A percentile compares a stretch with the other conserved stretches of the same genome.
These are phyloP conservation scores for Sordariomycetes sp. DNA, from an alignment of 2,329 filamentous ascomycete genomes.

Conservation along the genomic window DNA sequence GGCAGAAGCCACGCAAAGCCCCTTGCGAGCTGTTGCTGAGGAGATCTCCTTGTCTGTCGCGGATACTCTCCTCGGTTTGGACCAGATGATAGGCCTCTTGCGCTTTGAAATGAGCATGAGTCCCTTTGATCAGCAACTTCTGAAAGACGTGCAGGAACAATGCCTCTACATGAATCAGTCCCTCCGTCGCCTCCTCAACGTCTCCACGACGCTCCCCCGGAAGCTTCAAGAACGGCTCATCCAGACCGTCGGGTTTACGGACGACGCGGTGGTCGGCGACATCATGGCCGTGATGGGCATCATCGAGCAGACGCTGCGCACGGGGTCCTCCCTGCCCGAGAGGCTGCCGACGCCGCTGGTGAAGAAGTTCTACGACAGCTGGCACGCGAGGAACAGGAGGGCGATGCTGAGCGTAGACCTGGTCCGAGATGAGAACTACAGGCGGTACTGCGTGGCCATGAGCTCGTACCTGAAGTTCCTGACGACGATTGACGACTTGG, in stretches of 20 bases:
- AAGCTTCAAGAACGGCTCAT: constrained; percentile 29
- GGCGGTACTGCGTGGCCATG: constrained; percentile 35
- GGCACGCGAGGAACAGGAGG: constrained; percentile 9
- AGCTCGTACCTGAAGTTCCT: constrained; percentile 34
- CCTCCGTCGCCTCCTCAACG: constrained; percentile 17
- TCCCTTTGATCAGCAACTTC: constrained; percentile 19
- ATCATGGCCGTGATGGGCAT: constrained; percentile 39
- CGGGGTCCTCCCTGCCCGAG: constrained; percentile 35
- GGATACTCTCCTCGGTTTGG: constrained; percentile 15
- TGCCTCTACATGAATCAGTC: constrained; percentile 23
- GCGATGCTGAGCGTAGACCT: constrained; percentile 19
- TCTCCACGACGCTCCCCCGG: constrained; percentile 25
- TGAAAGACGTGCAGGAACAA: constrained; percentile 17
- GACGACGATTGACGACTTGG: constrained; percentile 30
- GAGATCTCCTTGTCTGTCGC: constrained; percentile 18
- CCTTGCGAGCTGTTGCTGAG: constrained; percentile 19
- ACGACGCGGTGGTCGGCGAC: constrained; percentile 35
- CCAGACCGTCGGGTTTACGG: constrained; percentile 25
- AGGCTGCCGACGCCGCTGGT: constrained; percentile 36
- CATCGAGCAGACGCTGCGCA: constrained; percentile 35
- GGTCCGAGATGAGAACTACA: constrained; percentile 30
- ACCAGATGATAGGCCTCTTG: constrained; percentile 15
- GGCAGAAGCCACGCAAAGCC: constrained; percentile 12
- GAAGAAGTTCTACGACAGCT: constrained; percentile 20
- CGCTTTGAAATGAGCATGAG: constrained; percentile 19